phyloP scores from a whole-genome alignment of 1,139 yeast species.

The Pichia sp. region DNA sequence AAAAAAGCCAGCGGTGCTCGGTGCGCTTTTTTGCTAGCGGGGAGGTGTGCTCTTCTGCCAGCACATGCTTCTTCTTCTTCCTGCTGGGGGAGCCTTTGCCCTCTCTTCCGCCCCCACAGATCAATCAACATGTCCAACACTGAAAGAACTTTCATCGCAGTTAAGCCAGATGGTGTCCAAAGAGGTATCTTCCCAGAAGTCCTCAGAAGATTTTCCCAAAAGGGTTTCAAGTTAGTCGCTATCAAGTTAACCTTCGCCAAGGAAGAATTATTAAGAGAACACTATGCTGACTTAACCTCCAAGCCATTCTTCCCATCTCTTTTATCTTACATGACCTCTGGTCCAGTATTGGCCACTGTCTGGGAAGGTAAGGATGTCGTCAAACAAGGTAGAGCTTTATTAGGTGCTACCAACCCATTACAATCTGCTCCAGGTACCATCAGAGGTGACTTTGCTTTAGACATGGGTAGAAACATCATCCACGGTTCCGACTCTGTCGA shows the following conservation, averaged over 20 bases:
- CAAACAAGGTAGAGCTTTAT: conserved; percentile 95
- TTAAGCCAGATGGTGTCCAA: conserved; percentile 99
- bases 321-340: conserved; percentile 95
- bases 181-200: conserved; percentile 94
- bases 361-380: conserved; percentile 99
- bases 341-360: conserved; percentile 98
- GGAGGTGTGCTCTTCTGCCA: background rate
- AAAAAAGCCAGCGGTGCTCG: too few species aligned
- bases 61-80: conserved; percentile 1
- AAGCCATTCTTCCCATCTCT: conserved; percentile 98
- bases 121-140: conserved; percentile 31
- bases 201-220: conserved; percentile 91
- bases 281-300: conserved; percentile 91
- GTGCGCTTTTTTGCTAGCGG: background rate
- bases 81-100: background rate
- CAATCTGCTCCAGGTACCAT: conserved; percentile 98
- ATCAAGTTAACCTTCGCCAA: conserved; percentile 90
- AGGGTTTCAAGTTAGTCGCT: conserved; percentile 97
- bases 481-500: conserved; percentile 99
- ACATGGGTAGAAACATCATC: conserved; percentile 98
- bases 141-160: conserved; percentile 99
- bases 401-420: conserved; percentile 99
- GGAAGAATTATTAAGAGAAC: conserved; percentile 85
- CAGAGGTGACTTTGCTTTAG: conserved; percentile 96
- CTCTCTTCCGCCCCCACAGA: background rate